Conservation (phyloP, 1,284 basidiomycete genomes). For the Malassezia equina region DNA sequence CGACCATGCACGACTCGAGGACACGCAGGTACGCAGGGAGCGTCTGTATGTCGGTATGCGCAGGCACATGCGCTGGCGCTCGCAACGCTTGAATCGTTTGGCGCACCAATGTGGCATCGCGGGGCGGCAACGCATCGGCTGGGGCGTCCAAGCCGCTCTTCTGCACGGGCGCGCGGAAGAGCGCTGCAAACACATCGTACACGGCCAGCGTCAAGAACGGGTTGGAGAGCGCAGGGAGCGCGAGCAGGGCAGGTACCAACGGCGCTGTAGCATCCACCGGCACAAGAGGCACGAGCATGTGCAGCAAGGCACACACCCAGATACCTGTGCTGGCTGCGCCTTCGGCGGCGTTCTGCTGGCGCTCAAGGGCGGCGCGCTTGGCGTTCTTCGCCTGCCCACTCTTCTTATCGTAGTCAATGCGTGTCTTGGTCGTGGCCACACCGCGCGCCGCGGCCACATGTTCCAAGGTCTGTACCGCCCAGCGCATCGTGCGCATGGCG, state of each 20-base stretch:
- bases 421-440: constrained; percentile 52
- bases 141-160: background rate
- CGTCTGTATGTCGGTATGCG: constrained; percentile 35
- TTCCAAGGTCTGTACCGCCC: constrained; percentile 61
- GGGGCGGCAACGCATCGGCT: background rate
- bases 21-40: constrained; percentile 41
- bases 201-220: constrained; percentile 42
- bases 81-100: constrained; percentile 32
- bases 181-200: constrained; percentile 42
- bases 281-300: constrained; percentile 27
- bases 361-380: constrained; percentile 29
- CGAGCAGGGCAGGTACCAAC: constrained; percentile 25
- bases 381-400: constrained; percentile 37
- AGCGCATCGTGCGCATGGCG: constrained; percentile 62
- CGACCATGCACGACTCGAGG: constrained; percentile 37
- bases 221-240: constrained; percentile 37
- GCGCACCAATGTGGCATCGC: constrained; percentile 7
- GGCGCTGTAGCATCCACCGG: constrained; percentile 23
- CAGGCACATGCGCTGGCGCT: constrained; percentile 26
- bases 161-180: constrained; percentile 26
- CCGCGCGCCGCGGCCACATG: constrained; percentile 57
- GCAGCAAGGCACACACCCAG: constrained; percentile 41
- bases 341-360: constrained; percentile 26
- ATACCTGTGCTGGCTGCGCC: constrained; percentile 39
- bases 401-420: constrained; percentile 41